A percentile compares a stretch with the other conserved stretches of the same genome.
phyloP scores from a whole-genome alignment of 805 yeast genomes.

The Cyberlindnera veronae region DNA sequence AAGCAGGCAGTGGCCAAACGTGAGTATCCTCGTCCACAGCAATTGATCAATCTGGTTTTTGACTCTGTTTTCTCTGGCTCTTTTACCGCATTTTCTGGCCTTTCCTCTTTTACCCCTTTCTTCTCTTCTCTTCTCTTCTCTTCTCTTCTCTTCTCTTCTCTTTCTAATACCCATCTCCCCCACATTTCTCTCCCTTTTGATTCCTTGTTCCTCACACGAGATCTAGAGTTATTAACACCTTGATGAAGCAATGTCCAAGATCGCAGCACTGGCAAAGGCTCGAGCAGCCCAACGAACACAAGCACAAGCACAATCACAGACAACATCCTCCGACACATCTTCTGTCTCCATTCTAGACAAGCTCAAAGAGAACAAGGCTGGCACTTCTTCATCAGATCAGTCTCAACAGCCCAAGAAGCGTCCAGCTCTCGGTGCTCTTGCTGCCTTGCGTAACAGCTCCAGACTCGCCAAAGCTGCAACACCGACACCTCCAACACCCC shows the following conservation, averaged over 20 bases:
- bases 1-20: slow-evolving; percentile 6
- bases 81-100: too few relatives aligned
- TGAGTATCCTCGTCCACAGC: neutral
- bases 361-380: slow-evolving; percentile 12
- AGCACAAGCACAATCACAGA: neutral
- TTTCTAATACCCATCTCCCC: neutral
- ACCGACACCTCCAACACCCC: too few relatives aligned
- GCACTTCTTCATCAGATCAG: neutral
- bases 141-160: neutral
- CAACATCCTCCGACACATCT: too few relatives aligned
- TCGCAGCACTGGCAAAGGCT: slow-evolving; percentile 24
- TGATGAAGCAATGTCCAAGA: slow-evolving; percentile 18
- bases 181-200: slow-evolving; percentile 2
- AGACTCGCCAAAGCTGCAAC: too few relatives aligned
- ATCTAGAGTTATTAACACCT: slow-evolving; percentile 10
- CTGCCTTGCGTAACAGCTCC: neutral
- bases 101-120: too few relatives aligned
- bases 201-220: slow-evolving; percentile 6
- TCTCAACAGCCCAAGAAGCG: slow-evolving; percentile 1
- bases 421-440: slow-evolving; percentile 1
- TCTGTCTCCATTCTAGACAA: slow-evolving; percentile 24
- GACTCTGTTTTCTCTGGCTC: neutral
- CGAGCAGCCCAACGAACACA: slow-evolving; percentile 18
- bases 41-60: slow-evolving; percentile 8
- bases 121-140: slow-evolving; percentile 1